Conservation (phyloP, 1,284 basidiomycete species). For the Rhodotorula sp. region DNA sequence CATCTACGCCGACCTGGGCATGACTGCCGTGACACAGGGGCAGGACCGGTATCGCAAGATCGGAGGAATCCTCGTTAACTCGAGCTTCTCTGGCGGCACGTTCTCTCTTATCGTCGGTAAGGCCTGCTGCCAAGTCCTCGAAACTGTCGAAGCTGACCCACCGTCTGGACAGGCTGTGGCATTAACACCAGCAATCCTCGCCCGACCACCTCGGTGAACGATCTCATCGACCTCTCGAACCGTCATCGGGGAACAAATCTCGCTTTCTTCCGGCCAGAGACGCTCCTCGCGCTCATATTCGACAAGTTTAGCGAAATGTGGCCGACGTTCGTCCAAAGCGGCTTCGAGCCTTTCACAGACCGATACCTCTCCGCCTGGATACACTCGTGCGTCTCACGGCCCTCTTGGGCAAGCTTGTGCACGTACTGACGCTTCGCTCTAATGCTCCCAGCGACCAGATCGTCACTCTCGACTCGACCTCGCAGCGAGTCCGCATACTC, state of each 20-base stretch:
- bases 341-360: constrained; percentile 48
- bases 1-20: constrained; percentile 68
- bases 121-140: too few species aligned
- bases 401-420: neutral
- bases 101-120: constrained; percentile 82
- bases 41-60: constrained; percentile 62
- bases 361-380: constrained; percentile 76
- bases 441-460: constrained; percentile 66
- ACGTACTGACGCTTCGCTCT: neutral
- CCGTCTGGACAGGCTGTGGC: constrained; percentile 67
- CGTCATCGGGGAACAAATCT: constrained; percentile 47
- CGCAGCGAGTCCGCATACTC: constrained; percentile 68
- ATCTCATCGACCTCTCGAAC: constrained; percentile 56
- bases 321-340: constrained; percentile 63
- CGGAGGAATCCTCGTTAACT: constrained; percentile 88
- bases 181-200: constrained; percentile 80
- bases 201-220: constrained; percentile 78
- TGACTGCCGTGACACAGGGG: constrained; percentile 50
- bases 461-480: constrained; percentile 74
- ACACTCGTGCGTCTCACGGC: constrained; percentile 69
- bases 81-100: constrained; percentile 69
- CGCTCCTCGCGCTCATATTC: constrained; percentile 71
- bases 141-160: neutral
- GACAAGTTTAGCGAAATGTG: constrained; percentile 77
- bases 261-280: constrained; percentile 64